Base-by-base conservation (phyloP, 208 protist species). In the Leptomonas pyrrhocoris region DNA sequence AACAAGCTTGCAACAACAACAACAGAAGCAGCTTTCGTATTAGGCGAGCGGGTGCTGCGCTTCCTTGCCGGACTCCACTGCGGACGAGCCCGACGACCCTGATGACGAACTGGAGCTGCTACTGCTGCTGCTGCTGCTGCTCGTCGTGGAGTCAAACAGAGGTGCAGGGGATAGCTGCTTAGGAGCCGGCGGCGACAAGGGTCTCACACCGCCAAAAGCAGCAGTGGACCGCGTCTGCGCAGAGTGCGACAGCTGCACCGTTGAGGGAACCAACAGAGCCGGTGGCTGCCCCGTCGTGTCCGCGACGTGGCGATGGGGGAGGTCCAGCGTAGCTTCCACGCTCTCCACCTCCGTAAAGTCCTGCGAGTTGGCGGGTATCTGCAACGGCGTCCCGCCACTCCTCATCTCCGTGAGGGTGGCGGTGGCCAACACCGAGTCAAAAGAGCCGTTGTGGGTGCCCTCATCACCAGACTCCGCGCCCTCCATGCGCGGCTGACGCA, bases 281-380 rank as follows among this genome's bases (percentile, higher is more conserved):
- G 30, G 42, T n/a, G 3, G 8, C 18, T 18, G 8, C n/a, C 2
- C n/a, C 36, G 11, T 60, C 8, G 11, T 54, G 19, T 6, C n/a
- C 28, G 43, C 34, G 34, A 38, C 34, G 40, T 49, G 34, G 2
- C 40, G 56, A 21, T 18, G 38, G 56, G 38, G 23, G 12, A 36
- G 38, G 12, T 19, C 40, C 56, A 21, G 30, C 56, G 40, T 34
- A 34, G 19, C 56, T 6, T 61, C 56, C n/a, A 34, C 15, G 40
- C 56, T 30, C 6, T 61, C 56, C 9, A 49, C 23, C 3, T 61
- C 56, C 3, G 56, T 49, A 21, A 64, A 36, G 58, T 64, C 58
- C 5, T 31, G 58, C 1, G 9, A 5, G 58, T 27, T 40, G 27
- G 45, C 34, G 12, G 1, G 58, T 11, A 27, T 12, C 28, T 40